Evolutionary conservation across 2,329 filamentous ascomycete species (phyloP), one percentile per base, ranked within the genome.

Genomic region (Stachybotrys elegans): DNA sequence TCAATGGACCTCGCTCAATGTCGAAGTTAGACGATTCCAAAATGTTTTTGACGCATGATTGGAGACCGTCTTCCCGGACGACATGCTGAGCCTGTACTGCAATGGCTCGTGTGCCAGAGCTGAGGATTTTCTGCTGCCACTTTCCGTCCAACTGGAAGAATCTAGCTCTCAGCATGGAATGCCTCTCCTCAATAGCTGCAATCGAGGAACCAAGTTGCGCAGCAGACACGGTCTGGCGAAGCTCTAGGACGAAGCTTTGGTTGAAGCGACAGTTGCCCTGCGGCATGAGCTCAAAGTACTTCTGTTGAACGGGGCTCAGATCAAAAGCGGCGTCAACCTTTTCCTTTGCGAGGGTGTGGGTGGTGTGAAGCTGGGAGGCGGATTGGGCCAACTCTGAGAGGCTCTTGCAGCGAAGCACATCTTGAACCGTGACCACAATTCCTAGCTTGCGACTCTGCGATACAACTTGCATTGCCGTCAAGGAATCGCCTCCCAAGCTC

Each of bases 401-500:
- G 0, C 56, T 60, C 44, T 58, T 57, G 42, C 56, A 54, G 7
- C 46, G 42, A 21, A 60, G 53, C 27, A 62, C 51, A 22, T 60
- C 47, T 7, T 53, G 55, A 12, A 65, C 62, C 0, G 53, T 47
- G 6, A 62, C 34, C 4, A 49, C 50, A 1, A 66, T 43, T 0
- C 52, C 53, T 0, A 51, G 53, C 21, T 58, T 55, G 38, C 55
- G 57, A 19, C 58, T 60, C 38, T 59, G 53, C 6, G 73, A 68
- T 37, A 61, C 60, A 0, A 67, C 57, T 8, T 61, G 57, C 61
- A 71, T 71, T 2, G 68, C 66, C 0, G 56, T 57, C 27, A 71
- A 68, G 4, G 68, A 71, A 43, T 72, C 68, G 5, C 69, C 69
- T 1, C 68, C 68, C 2, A 69, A 51, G 14, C 55, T 54, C 19